A percentile compares a stretch with the other conserved stretches of the same genome.
phyloP scores from a whole-genome alignment of 257 asterid genomes.

The Solanum piurae region DNA sequence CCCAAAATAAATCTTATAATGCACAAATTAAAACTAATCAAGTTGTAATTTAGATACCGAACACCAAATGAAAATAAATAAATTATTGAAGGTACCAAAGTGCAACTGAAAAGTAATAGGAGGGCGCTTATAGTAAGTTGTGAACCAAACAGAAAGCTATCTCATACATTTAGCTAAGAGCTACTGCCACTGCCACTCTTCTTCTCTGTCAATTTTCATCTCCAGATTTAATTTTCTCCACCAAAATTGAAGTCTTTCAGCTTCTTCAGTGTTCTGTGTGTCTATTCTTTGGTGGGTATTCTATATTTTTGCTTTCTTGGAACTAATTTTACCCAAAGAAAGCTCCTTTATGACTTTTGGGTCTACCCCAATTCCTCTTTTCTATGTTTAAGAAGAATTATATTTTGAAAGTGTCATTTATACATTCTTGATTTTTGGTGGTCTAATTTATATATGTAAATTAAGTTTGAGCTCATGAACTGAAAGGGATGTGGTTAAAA shows the following conservation, averaged over 20 bases:
- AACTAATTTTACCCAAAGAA: background rate
- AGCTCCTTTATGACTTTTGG: background rate
- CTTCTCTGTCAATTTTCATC: background rate
- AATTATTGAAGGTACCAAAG: background rate
- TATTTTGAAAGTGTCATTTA: background rate
- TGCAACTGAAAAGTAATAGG: background rate
- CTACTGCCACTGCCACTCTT: background rate
- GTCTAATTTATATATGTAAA: background rate
- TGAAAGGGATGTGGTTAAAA: background rate
- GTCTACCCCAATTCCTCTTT: background rate
- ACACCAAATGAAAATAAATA: too few relatives aligned
- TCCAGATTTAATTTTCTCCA: background rate
- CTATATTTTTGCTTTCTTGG: background rate
- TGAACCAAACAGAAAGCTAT: background rate
- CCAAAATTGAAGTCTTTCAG: background rate
- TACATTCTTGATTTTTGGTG: background rate
- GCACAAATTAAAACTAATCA: too few relatives aligned
- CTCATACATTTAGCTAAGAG: background rate
- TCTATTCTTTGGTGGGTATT: background rate
- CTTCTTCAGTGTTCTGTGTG: background rate
- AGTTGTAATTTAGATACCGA: too few relatives aligned
- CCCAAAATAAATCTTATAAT: too few relatives aligned
- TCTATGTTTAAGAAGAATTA: background rate
- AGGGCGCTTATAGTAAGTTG: background rate
- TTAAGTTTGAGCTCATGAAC: background rate